Conservation (phyloP, 2,329 filamentous ascomycete genomes). For the Talaromyces sp. region DNA sequence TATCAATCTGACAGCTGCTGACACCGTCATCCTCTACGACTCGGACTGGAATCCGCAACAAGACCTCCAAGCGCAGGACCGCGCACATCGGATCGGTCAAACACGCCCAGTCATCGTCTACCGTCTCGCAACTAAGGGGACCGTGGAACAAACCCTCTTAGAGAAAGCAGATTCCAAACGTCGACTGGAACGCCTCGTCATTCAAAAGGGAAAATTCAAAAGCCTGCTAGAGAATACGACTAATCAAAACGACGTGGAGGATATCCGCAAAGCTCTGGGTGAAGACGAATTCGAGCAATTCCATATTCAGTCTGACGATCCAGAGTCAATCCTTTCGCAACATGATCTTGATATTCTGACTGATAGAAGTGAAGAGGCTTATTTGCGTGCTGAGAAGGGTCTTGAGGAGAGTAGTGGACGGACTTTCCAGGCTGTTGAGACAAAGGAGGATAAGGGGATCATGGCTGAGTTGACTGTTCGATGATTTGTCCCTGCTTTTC, state of each 20-base stretch:
- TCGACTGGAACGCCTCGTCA: constrained; percentile 86
- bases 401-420: constrained; percentile 50
- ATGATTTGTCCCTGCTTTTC: constrained; percentile 9
- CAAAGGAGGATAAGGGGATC: constrained; percentile 47
- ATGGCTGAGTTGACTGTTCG: constrained; percentile 26
- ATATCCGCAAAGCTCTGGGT: constrained; percentile 59
- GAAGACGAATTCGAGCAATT: constrained; percentile 68
- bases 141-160: constrained; percentile 82
- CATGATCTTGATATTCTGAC: constrained; percentile 72
- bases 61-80: constrained; percentile 92
- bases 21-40: constrained; percentile 90
- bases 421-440: constrained; percentile 73
- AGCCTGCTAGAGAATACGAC: constrained; percentile 57
- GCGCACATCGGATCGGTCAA: constrained; percentile 91
- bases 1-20: constrained; percentile 86
- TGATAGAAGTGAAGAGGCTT: constrained; percentile 65
- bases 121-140: constrained; percentile 85
- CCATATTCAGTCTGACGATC: constrained; percentile 46
- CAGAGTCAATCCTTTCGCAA: constrained; percentile 65
- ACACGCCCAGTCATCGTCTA: constrained; percentile 89
- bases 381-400: constrained; percentile 70
- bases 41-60: constrained; percentile 94
- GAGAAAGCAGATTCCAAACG: constrained; percentile 88
- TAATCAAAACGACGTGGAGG: constrained; percentile 49
- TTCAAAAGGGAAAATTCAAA: constrained; percentile 83